Evolutionary conservation across 768 basidiomycete genomes (phyloP).

Genomic region (Lanmaoa pseudosensibilis): DNA sequence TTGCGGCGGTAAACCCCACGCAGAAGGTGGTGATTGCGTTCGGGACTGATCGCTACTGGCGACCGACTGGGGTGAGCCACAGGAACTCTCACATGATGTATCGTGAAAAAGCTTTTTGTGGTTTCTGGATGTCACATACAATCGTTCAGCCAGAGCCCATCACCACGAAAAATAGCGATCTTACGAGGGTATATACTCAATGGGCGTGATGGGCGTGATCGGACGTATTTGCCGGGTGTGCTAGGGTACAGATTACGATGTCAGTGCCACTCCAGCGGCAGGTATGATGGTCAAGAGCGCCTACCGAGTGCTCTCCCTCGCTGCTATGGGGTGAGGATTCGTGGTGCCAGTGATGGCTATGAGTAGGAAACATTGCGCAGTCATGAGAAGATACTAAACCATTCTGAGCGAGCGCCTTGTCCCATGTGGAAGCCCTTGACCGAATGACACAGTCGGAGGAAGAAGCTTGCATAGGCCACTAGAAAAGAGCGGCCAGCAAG

Average conservation of each 20-base stretch:
- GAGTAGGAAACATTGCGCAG: conserved; percentile 33
- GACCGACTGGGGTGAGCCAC: conserved; percentile 33
- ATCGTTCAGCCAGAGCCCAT: conserved; percentile 14
- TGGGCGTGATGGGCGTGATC: conserved; percentile 38
- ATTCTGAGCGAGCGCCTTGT: conserved; percentile 37
- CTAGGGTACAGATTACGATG: conserved; percentile 18
- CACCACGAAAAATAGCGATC: conserved; percentile 13
- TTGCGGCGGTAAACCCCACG: conserved; percentile 39
- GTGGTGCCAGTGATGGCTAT: conserved; percentile 29
- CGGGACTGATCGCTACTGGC: conserved; percentile 49
- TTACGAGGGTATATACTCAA: conserved; percentile 35
- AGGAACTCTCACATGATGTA: conserved; percentile 30
- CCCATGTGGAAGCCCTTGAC: conserved; percentile 38
- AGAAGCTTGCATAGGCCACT: conserved; percentile 32
- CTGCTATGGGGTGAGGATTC: conserved; percentile 24
- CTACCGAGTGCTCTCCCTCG: conserved; percentile 30
- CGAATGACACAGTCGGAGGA: conserved; percentile 25
- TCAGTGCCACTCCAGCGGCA: conserved; percentile 10
- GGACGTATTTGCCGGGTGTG: conserved; percentile 32
- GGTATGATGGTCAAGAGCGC: conserved; percentile 11
- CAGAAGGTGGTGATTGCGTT: conserved; percentile 45
- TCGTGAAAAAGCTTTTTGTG: conserved; percentile 36
- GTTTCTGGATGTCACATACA: conserved; percentile 21
- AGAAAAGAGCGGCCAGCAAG: conserved; percentile 20
- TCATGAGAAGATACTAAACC: conserved; percentile 39